Percentiles rank a stretch among this genome's conserved stretches.
These are phyloP conservation scores for Hemisphaericaspora xylanilytica DNA, from an alignment of 1,139 yeast genomes.

Conservation along the genomic window DNA sequence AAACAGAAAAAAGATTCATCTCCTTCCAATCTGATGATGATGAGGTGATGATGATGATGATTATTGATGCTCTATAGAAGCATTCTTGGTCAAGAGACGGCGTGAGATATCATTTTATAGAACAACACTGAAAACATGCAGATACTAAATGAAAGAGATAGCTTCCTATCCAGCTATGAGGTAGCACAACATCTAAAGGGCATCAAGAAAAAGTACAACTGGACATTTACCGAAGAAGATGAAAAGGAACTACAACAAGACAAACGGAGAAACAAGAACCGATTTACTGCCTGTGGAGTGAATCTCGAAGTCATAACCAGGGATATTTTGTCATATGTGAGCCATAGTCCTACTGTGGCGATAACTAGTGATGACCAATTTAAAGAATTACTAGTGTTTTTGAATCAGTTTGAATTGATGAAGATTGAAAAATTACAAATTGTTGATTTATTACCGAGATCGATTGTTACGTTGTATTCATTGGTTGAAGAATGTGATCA, in stretches of 20 bases:
- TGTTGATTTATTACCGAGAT: slow-evolving; percentile 73
- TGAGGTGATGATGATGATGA: no score
- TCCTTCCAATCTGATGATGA: no score
- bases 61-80: no score
- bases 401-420: slow-evolving; percentile 60
- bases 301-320: slow-evolving; percentile 67
- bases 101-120: no score
- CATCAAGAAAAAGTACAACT: slow-evolving; percentile 46
- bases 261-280: slow-evolving; percentile 33
- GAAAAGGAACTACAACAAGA: slow-evolving; percentile 26
- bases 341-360: slow-evolving; percentile 41
- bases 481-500: slow-evolving; percentile 90
- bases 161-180: slow-evolving; percentile 70
- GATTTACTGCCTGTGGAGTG: slow-evolving; percentile 44
- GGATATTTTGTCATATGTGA: slow-evolving; percentile 54
- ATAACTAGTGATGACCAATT: slow-evolving; percentile 50
- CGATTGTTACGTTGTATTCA: slow-evolving; percentile 74
- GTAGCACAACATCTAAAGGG: slow-evolving; percentile 60
- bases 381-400: slow-evolving; percentile 46
- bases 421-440: slow-evolving; percentile 85
- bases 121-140: slow-evolving; percentile 29
- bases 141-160: slow-evolving; percentile 50
- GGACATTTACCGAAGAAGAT: slow-evolving; percentile 43
- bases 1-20: no score
- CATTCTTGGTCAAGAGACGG: no score